Conservation (phyloP, 2,329 filamentous ascomycete genomes). For the Epichloe sp. region DNA sequence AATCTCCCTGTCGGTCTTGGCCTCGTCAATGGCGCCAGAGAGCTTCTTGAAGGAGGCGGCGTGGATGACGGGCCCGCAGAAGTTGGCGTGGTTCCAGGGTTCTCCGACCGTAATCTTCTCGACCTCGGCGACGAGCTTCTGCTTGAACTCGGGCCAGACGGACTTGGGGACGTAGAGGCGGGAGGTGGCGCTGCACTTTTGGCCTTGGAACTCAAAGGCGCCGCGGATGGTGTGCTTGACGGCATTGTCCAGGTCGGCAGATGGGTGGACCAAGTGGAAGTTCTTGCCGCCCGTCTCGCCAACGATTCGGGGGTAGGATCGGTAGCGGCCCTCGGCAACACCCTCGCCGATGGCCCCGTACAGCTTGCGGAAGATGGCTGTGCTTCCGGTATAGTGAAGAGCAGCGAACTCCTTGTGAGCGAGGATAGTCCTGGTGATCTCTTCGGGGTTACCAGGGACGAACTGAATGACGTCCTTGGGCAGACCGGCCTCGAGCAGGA, state of each 20-base stretch:
- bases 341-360: conserved; percentile 77
- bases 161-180: conserved; percentile 67
- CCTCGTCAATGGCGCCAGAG: conserved; percentile 59
- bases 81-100: conserved; percentile 58
- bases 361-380: conserved; percentile 75
- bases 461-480: conserved; percentile 88
- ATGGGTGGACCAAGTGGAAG: conserved; percentile 71
- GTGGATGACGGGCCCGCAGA: conserved; percentile 82
- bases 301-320: conserved; percentile 75
- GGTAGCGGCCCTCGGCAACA: conserved; percentile 70
- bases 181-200: conserved; percentile 82
- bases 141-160: conserved; percentile 58
- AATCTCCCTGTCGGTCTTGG: conserved; percentile 62
- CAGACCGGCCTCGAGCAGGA: conserved; percentile 80
- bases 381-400: conserved; percentile 93
- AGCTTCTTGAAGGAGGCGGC: conserved; percentile 71
- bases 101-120: conserved; percentile 57
- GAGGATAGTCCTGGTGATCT: conserved; percentile 68
- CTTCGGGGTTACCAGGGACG: conserved; percentile 73
- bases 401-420: conserved; percentile 70
- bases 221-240: conserved; percentile 72
- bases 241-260: conserved; percentile 66
- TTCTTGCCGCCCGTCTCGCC: conserved; percentile 92
- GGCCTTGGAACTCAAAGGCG: conserved; percentile 82
- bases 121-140: conserved; percentile 54